Base-by-base conservation (phyloP, 2,329 filamentous ascomycete genomes). In the Orbilia quercus region DNA sequence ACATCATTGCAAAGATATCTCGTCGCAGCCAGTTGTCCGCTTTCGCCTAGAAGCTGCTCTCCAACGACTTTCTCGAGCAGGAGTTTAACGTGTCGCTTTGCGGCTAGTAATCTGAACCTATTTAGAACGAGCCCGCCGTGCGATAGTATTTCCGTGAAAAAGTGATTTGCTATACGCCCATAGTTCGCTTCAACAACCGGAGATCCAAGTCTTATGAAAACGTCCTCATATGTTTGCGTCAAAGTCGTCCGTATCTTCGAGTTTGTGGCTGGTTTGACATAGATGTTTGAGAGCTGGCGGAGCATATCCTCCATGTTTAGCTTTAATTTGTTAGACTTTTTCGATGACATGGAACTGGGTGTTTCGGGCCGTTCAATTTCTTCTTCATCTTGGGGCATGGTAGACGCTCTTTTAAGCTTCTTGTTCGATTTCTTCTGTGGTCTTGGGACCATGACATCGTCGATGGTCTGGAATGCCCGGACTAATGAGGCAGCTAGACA, bases 1-100 rank as follows among this genome's bases (percentile, higher is more conserved):
- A 97, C 85, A 67, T 92, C 89, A 79, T 96, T 96, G 78, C 97
- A 87, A 59, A 99, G 82, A 74, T 88, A 87, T 77, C 89, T 91
- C 5, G 92, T 91, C 25, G 91, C 92, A 76, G 90, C 88, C 70
- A 94, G 84, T 79, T 97, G 94, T 6, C 92, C 93, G 12, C 91
- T 91, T 80, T 99, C 94, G 11, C 92, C 92, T 1, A 99, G 84
- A 77, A 97, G 90, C 76, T 89, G 88, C 67, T 86, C 86, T 7
- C 92, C 92, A 75, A 98, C 85, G 6, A 95, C 88, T 69, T 93
- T 90, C 78, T 96, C 91, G 9, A 99, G 83, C 51, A 97, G 86
- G 38, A 90, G 89, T 75, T 92, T 89, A 12, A 96, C 87, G 77
- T 94, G 96, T 79, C 90, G 91, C 63, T 95, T 87, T 1, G 92